A percentile compares a stretch with the other conserved stretches of the same genome.
Conservation (phyloP, 371 early-diverging fungal species). For the Capillidium heterosporum region DNA sequence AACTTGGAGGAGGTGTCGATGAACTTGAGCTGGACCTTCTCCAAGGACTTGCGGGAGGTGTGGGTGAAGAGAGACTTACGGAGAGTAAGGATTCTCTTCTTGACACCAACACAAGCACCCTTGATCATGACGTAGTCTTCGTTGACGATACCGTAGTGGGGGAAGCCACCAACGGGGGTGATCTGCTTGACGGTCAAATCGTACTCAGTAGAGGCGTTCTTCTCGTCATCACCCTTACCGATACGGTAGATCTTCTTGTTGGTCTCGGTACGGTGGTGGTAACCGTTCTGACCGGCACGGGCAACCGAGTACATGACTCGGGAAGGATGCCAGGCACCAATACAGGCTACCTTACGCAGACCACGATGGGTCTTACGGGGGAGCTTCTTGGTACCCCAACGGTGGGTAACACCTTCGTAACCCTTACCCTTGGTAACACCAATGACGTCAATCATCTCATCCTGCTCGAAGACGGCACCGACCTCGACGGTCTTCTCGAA, state of each 20-base stretch:
- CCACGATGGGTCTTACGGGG: constrained; percentile 99
- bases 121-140: constrained; percentile 99
- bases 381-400: constrained; percentile 99
- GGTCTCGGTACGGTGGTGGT: constrained; percentile 99
- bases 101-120: constrained; percentile 95
- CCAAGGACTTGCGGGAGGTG: constrained; percentile 88
- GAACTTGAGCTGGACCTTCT: constrained; percentile 85
- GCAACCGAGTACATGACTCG: constrained; percentile 99
- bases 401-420: constrained; percentile 97
- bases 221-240: constrained; percentile 75
- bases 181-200: constrained; percentile 95
- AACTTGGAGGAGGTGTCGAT: constrained; percentile 99
- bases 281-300: constrained; percentile 99
- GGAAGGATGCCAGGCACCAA: constrained; percentile 99
- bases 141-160: constrained; percentile 96
- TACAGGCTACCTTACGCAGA: constrained; percentile 99
- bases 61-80: constrained; percentile 94
- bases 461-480: constrained; percentile 82
- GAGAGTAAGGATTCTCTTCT: constrained; percentile 96
- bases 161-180: constrained; percentile 99
- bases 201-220: constrained; percentile 88
- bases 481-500: constrained; percentile 95
- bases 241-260: constrained; percentile 99
- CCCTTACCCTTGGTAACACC: constrained; percentile 99
- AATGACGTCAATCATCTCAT: constrained; percentile 98